A percentile compares a stretch with the other conserved stretches of the same genome.
phyloP scores from a whole-genome alignment of 2,329 filamentous ascomycete species.

The Botrytis hyacinthi region DNA sequence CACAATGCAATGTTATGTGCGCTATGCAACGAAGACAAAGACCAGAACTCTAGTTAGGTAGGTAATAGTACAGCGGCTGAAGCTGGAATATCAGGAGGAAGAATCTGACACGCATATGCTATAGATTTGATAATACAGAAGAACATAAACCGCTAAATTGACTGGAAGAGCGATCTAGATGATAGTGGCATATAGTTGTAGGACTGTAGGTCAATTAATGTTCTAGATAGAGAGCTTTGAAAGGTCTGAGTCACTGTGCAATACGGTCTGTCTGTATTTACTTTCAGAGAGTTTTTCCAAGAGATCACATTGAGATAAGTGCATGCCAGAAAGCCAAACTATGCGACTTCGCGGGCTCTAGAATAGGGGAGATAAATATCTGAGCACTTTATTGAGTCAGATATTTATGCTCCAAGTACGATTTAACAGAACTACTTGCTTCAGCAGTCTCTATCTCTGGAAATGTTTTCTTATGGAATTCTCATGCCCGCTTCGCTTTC shows the following conservation, averaged over 20 bases:
- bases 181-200: not conserved
- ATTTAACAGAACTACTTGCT: not conserved
- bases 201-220: fast-evolving
- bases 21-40: not conserved
- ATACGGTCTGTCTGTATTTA: not conserved
- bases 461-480: not conserved
- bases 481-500: not conserved
- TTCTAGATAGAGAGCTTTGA: not conserved
- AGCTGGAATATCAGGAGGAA: not conserved
- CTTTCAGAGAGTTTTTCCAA: not conserved
- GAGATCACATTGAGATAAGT: not conserved
- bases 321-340: not conserved
- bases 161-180: not conserved
- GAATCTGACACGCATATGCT: not conserved
- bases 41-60: fast-evolving
- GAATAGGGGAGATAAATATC: fast-evolving
- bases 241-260: not conserved
- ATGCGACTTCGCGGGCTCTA: not conserved
- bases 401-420: not conserved
- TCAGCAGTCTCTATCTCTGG: not conserved
- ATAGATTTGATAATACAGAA: not conserved
- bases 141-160: not conserved
- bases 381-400: not conserved
- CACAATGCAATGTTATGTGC: not conserved
- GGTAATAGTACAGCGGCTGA: fast-evolving